phyloP scores from a whole-genome alignment of 2,329 filamentous ascomycete genomes.

The Trichophyton verrucosum region DNA sequence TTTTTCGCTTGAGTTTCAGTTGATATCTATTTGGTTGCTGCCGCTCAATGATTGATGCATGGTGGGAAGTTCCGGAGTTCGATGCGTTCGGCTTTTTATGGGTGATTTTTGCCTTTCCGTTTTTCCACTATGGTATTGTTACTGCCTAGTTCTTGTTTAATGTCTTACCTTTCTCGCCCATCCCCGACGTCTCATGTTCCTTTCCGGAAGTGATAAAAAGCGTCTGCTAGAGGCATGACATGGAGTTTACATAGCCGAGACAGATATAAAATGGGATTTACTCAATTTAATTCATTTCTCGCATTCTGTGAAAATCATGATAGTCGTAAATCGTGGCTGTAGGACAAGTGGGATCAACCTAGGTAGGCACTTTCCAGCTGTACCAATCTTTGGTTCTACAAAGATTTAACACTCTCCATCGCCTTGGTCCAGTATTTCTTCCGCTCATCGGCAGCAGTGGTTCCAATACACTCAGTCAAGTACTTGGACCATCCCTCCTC shows the following conservation, averaged over 20 bases:
- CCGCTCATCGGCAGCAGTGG: slow-evolving; percentile 36
- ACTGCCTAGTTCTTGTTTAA: background rate
- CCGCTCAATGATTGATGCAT: slow-evolving; percentile 1
- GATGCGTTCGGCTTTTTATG: background rate
- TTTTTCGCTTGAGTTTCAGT: background rate
- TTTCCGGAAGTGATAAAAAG: background rate
- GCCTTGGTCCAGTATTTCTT: slow-evolving; percentile 41
- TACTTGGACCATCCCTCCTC: slow-evolving; percentile 42
- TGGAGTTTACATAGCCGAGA: slow-evolving; percentile 1
- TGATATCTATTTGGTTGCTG: background rate
- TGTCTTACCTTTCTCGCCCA: background rate
- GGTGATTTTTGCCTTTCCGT: background rate
- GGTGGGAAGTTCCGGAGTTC: slow-evolving; percentile 3
- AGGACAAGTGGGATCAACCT: background rate
- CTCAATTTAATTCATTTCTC: background rate
- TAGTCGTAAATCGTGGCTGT: background rate
- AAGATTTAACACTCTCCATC: slow-evolving; percentile 17
- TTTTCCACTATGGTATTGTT: background rate
- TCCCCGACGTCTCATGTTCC: background rate
- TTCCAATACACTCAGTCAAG: slow-evolving; percentile 43
- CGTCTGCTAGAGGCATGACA: slow-evolving; percentile 1
- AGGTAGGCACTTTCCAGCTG: background rate
- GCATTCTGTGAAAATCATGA: too few relatives aligned
- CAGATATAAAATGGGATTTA: slow-evolving; percentile 3
- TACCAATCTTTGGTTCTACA: background rate